These are phyloP conservation scores for Alternaria rosae DNA, from an alignment of 2,329 filamentous ascomycete species.

Conservation along the genomic window DNA sequence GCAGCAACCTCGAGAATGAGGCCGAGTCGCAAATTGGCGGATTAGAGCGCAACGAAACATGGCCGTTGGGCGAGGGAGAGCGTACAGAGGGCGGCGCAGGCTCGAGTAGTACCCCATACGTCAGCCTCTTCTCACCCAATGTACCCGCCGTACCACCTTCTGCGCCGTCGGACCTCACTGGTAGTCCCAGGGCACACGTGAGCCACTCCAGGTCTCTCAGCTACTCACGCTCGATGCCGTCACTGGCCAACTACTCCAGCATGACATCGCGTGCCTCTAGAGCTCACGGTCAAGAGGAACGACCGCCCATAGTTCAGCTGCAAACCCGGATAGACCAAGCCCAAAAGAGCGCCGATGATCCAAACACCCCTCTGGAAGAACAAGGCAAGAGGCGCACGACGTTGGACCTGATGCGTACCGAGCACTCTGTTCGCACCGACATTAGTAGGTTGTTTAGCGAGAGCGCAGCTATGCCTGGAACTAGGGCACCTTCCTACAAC, in stretches of 20 bases:
- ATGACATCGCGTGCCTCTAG: conserved; percentile 40
- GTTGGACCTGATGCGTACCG: conserved; percentile 40
- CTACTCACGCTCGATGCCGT: conserved; percentile 40
- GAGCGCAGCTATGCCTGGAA: conserved; percentile 46
- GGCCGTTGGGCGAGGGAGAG: conserved; percentile 18
- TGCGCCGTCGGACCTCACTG: conserved; percentile 14
- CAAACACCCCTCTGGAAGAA: conserved; percentile 50
- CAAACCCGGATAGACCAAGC: conserved; percentile 50
- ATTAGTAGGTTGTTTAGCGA: conserved; percentile 56
- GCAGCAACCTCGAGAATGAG: conserved; percentile 19
- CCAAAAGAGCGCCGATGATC: conserved; percentile 60
- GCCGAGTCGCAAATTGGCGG: conserved; percentile 3
- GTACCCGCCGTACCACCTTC: conserved; percentile 26
- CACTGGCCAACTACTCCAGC: conserved; percentile 31
- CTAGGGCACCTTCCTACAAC: conserved; percentile 54
- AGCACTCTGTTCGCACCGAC: conserved; percentile 53
- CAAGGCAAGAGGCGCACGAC: conserved; percentile 30
- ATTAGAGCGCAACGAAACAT: conserved; percentile 20
- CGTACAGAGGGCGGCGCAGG: conserved; percentile 14
- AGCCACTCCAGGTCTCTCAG: conserved; percentile 24
- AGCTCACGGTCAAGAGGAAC: conserved; percentile 37
- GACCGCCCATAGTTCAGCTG: conserved; percentile 39
- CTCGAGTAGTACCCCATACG: conserved; percentile 24
- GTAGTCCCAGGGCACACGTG: conserved; percentile 16
- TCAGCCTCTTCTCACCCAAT: conserved; percentile 40